Evolutionary conservation across 495 filamentous ascomycete species (phyloP), one percentile per base, ranked within the genome.

Genomic region (Ascodesmis nigricans): DNA sequence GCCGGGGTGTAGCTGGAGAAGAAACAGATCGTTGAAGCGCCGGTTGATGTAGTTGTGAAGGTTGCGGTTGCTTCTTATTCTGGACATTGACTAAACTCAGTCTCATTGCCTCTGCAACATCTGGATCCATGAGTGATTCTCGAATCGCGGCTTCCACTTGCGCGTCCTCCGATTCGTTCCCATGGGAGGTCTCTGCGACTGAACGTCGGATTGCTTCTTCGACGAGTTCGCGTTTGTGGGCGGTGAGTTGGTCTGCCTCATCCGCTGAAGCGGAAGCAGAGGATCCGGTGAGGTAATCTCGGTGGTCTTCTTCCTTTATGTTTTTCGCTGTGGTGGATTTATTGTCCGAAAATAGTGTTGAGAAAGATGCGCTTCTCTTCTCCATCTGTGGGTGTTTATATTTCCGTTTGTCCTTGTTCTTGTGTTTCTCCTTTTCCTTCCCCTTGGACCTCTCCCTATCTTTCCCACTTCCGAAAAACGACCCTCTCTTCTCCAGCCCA

Each of bases 381-480:
- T n/a, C n/a, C 28, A 30, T 10, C 11, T 30, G n/a, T 13, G 5
- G 5, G 5, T 30, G n/a, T 13, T 30, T 16, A 18, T 32, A 28
- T 26, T 9, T 41, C 17, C 39, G 42, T 16, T 22, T 27, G n/a
- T 21, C 22, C 23, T 29, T 36, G 5, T 28, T 11, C 10, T 3
- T 4, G 10, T 4, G 9, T n/a, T 11, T 10, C 39, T 28, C 42
- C 32, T 16, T 16, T 21, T n/a, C 6, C 3, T 3, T 13, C 1
- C 13, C 29, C 13, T 6, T 35, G 25, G 30, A 33, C 4, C 10
- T 8, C 16, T 4, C 6, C 5, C 16, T 14, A 5, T 5, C 13
- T 4, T 20, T 15, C 8, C 30, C 9, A 15, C 5, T 15, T 4
- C 30, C 30, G 28, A 14, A 14, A 13, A 27, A 13, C 2, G 1